Evolutionary conservation across 1,284 basidiomycete genomes (phyloP).

Genomic region (Volvariella surrecta): DNA sequence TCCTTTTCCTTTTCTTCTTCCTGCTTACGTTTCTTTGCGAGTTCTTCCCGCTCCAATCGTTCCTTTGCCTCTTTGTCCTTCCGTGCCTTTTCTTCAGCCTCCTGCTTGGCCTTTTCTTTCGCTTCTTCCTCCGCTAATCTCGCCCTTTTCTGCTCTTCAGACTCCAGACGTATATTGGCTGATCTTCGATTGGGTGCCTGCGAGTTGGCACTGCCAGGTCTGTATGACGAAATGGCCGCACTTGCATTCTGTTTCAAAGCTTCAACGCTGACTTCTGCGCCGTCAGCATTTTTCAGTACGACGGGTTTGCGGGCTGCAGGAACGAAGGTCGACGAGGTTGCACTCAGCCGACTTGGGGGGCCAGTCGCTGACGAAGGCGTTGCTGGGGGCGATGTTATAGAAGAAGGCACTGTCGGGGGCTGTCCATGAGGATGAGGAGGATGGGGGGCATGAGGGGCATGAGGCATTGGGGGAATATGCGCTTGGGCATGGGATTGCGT

Average conservation of each 20-base stretch:
- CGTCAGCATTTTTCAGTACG: constrained; percentile 45
- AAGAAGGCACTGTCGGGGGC: constrained; percentile 33
- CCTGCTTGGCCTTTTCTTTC: constrained; percentile 29
- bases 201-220: constrained; percentile 21
- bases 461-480: constrained; percentile 42
- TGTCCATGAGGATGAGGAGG: constrained; percentile 38
- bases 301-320: constrained; percentile 37
- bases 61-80: constrained; percentile 35
- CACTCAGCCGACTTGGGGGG: constrained; percentile 41
- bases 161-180: constrained; percentile 43
- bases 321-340: constrained; percentile 55
- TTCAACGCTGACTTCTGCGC: constrained; percentile 51
- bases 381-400: constrained; percentile 57
- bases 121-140: constrained; percentile 36
- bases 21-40: constrained; percentile 30
- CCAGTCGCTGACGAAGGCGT: constrained; percentile 47
- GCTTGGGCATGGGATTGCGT: constrained; percentile 48
- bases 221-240: constrained; percentile 34
- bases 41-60: constrained; percentile 30
- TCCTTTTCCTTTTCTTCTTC: constrained; percentile 30
- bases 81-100: constrained; percentile 33
- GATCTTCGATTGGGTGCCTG: constrained; percentile 26
- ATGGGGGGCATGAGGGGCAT: constrained; percentile 35
- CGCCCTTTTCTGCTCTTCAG: constrained; percentile 34
- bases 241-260: constrained; percentile 33